These are phyloP conservation scores for Paraphoma chrysanthemicola DNA, from an alignment of 2,329 filamentous ascomycete species.

Conservation along the genomic window DNA sequence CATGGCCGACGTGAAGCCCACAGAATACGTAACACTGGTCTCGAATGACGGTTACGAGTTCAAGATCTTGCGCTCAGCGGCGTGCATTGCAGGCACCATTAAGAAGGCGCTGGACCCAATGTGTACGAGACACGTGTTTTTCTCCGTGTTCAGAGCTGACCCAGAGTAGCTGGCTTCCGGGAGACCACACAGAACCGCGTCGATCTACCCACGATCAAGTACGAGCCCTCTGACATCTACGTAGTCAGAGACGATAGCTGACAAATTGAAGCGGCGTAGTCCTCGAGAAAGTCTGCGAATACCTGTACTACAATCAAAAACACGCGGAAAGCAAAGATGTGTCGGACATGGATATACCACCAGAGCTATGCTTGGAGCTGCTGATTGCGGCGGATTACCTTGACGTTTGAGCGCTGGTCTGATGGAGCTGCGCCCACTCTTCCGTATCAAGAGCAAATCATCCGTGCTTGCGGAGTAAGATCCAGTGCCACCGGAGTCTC, in stretches of 20 bases:
- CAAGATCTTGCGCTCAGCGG: slow-evolving; percentile 73
- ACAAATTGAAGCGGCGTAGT: slow-evolving; percentile 66
- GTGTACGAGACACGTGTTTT: slow-evolving; percentile 55
- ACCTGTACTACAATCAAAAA: slow-evolving; percentile 83
- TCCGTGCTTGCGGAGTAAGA: no score
- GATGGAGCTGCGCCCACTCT: no score
- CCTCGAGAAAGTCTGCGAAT: slow-evolving; percentile 82
- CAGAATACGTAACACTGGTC: slow-evolving; percentile 79
- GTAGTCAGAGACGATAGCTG: slow-evolving; percentile 1
- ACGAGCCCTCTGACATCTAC: slow-evolving; percentile 26
- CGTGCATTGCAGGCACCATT: slow-evolving; percentile 73
- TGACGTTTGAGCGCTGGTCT: slow-evolving; percentile 36
- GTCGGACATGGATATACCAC: slow-evolving; percentile 80
- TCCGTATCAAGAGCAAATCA: no score
- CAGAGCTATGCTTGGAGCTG: slow-evolving; percentile 79
- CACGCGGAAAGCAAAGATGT: slow-evolving; percentile 74
- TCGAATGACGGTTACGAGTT: slow-evolving; percentile 80
- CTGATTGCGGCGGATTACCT: slow-evolving; percentile 80
- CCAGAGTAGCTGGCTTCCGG: slow-evolving; percentile 63
- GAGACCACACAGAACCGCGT: slow-evolving; percentile 72
- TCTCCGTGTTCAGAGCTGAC: background rate
- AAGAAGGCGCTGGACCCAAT: slow-evolving; percentile 76
- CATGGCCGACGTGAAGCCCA: slow-evolving; percentile 41
- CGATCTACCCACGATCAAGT: slow-evolving; percentile 77
- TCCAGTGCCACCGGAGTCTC: no score